Evolutionary conservation across 345 rosid species (phyloP).

Genomic region (Acer negundo): DNA sequence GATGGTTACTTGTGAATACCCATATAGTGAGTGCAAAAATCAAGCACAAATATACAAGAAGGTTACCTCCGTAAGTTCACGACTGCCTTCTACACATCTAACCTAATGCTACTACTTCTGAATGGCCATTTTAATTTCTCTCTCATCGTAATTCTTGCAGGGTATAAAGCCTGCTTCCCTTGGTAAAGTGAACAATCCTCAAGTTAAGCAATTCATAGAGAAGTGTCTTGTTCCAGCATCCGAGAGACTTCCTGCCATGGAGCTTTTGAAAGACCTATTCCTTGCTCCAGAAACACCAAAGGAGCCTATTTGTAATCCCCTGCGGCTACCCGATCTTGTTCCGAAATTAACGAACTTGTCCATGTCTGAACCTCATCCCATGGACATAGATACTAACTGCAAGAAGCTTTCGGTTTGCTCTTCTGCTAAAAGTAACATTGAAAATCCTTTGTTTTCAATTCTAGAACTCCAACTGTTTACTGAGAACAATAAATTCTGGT

Average conservation of each 20-base stretch:
- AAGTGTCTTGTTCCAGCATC: slow-evolving; percentile 82
- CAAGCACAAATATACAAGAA: slow-evolving; percentile 82
- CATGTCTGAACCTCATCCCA: slow-evolving; percentile 41
- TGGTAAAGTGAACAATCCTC: slow-evolving; percentile 64
- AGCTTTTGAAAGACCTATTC: slow-evolving; percentile 78
- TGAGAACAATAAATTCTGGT: slow-evolving; percentile 53
- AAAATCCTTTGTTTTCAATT: slow-evolving; percentile 32
- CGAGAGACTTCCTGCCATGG: slow-evolving; percentile 61
- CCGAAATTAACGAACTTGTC: slow-evolving; percentile 33
- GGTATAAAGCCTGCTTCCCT: slow-evolving; percentile 81
- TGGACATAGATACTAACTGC: slow-evolving; percentile 58
- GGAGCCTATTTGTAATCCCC: slow-evolving; percentile 30
- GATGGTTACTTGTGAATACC: slow-evolving; percentile 81
- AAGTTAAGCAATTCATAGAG: slow-evolving; percentile 75
- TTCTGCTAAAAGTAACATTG: slow-evolving; percentile 43
- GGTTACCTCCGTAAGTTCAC: slow-evolving; percentile 62
- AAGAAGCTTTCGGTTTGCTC: slow-evolving; percentile 45
- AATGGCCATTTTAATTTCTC: not conserved
- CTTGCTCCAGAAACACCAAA: slow-evolving; percentile 48
- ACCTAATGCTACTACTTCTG: not conserved
- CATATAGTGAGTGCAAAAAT: slow-evolving; percentile 78
- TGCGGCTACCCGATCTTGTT: slow-evolving; percentile 30
- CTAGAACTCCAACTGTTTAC: slow-evolving; percentile 52
- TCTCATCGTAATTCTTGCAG: slow-evolving; percentile 36
- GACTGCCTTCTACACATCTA: slow-evolving; percentile 1